phyloP scores from a whole-genome alignment of 2,329 filamentous ascomycete species.

The Diplodia corticola region DNA sequence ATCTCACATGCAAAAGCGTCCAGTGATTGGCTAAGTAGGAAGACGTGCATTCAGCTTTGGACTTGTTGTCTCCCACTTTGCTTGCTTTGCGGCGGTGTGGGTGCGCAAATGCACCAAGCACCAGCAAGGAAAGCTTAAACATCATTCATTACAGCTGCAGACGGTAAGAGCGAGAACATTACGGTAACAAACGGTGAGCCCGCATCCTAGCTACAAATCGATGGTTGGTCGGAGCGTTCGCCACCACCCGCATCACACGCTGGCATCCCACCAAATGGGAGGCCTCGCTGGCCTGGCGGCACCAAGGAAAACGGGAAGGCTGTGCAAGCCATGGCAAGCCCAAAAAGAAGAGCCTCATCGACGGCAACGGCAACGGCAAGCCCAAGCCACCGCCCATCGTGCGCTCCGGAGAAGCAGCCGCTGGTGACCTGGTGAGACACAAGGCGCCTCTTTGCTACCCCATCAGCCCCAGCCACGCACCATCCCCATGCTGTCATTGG shows the following conservation, averaged over 20 bases:
- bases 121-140: neutral
- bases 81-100: neutral
- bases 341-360: conserved; percentile 1
- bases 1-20: conserved; percentile 7
- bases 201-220: neutral
- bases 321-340: neutral
- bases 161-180: neutral
- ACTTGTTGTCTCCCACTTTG: neutral
- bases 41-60: conserved; percentile 4
- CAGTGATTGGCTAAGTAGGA: neutral
- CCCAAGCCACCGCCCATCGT: neutral
- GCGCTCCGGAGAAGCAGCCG: neutral
- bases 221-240: neutral
- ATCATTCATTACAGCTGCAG: neutral
- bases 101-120: neutral
- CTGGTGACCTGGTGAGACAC: neutral
- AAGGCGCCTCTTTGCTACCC: neutral
- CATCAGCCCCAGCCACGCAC: neutral
- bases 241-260: neutral
- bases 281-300: neutral
- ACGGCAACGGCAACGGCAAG: neutral
- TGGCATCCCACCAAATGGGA: neutral
- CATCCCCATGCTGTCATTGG: neutral
- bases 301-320: neutral
- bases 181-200: neutral